A percentile compares a stretch with the other conserved stretches of the same genome.
Conservation (phyloP, 176 grass and related monocot genomes). For the Triticum monococcum region DNA sequence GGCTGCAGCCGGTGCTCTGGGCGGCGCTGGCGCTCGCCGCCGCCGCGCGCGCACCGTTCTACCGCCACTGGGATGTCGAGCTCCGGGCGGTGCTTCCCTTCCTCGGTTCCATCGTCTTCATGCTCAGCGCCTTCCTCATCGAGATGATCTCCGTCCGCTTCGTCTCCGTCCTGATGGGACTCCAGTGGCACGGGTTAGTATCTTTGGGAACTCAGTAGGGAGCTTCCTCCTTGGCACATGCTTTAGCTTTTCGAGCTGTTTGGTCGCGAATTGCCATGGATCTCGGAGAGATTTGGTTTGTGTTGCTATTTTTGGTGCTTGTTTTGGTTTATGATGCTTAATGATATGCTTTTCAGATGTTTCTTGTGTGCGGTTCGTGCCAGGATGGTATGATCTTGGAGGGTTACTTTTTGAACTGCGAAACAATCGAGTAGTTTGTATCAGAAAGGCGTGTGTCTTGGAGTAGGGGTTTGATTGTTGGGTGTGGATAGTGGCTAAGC, state of each 20-base stretch:
- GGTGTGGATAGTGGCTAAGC: background rate
- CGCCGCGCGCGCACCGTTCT: conserved; percentile 56
- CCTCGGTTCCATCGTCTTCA: conserved; percentile 65
- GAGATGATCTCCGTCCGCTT: conserved; percentile 81
- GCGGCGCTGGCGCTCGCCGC: conserved; percentile 57
- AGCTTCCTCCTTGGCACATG: background rate
- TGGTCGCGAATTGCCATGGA: conserved; percentile 1
- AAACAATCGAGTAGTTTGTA: background rate
- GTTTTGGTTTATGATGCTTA: background rate
- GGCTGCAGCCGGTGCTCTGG: conserved; percentile 77
- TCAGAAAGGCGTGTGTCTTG: background rate
- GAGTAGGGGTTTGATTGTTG: background rate
- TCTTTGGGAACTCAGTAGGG: background rate
- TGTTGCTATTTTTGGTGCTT: background rate
- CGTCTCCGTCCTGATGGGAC: conserved; percentile 81
- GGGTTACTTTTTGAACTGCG: background rate
- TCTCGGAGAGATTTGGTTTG: conserved; percentile 17
- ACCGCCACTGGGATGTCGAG: conserved; percentile 80
- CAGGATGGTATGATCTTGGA: conserved; percentile 2
- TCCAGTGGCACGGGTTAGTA: conserved; percentile 82
- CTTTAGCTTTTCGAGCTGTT: background rate
- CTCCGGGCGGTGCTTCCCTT: conserved; percentile 73
- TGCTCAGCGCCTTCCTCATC: conserved; percentile 64
- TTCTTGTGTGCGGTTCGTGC: background rate
- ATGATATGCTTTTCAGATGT: background rate